A percentile compares a stretch with the other conserved stretches of the same genome.
phyloP scores from a whole-genome alignment of 768 basidiomycete genomes.

The Kwoniella mangroviensis region DNA sequence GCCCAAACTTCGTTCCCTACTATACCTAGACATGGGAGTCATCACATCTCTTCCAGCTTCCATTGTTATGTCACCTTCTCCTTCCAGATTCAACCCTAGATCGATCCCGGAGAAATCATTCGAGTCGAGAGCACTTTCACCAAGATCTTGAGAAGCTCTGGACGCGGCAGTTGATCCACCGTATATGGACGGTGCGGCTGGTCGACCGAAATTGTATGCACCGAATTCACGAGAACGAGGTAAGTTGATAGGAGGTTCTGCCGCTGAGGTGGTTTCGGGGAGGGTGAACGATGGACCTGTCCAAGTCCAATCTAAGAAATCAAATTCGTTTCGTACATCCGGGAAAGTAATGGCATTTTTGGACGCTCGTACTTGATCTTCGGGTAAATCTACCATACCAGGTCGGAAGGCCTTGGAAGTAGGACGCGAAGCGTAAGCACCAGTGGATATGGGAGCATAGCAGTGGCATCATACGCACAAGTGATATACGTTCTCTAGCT shows the following conservation, averaged over 20 bases:
- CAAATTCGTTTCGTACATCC: constrained; percentile 65
- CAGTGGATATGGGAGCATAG: not conserved
- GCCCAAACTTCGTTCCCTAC: constrained; percentile 28
- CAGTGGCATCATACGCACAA: constrained; percentile 63
- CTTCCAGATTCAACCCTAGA: constrained; percentile 38
- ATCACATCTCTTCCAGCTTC: constrained; percentile 40
- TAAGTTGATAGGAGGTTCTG: constrained; percentile 32
- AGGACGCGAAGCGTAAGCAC: constrained; percentile 11
- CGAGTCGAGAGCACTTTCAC: constrained; percentile 41
- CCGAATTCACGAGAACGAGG: constrained; percentile 39
- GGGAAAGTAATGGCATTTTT: constrained; percentile 87
- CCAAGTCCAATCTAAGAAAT: constrained; percentile 56
- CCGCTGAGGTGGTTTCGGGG: constrained; percentile 21
- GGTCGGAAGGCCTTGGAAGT: constrained; percentile 97
- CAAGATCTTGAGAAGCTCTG: constrained; percentile 39
- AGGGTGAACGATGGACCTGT: constrained; percentile 64
- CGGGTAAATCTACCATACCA: constrained; percentile 92
- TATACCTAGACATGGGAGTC: constrained; percentile 27
- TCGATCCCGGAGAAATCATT: constrained; percentile 53
- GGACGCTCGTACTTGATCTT: constrained; percentile 85
- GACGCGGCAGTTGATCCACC: constrained; percentile 33
- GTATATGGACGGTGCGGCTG: constrained; percentile 42
- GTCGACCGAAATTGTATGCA: constrained; percentile 49
- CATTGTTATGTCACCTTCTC: constrained; percentile 32
- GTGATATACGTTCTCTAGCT: constrained; percentile 90